Evolutionary conservation across 2,329 filamentous ascomycete genomes (phyloP).

Genomic region (Alternaria angustiovoidea): DNA sequence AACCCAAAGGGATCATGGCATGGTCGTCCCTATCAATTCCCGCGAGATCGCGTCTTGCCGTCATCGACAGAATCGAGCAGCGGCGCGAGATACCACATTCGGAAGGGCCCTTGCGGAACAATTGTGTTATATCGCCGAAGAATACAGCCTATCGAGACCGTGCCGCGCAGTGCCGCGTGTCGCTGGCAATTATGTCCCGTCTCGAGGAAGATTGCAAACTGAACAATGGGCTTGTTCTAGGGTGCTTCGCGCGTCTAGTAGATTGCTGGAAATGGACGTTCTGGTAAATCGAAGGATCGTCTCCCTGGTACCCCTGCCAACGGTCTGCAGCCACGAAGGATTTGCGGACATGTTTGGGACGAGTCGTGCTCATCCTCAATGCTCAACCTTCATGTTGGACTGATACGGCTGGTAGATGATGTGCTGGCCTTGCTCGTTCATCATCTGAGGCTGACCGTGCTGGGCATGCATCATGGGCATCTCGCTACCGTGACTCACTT

Average conservation of each 20-base stretch:
- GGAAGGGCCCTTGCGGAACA: constrained; percentile 8
- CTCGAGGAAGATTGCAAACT: constrained; percentile 1
- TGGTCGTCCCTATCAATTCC: constrained; percentile 18
- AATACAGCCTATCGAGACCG: constrained; percentile 7
- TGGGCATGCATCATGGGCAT: constrained; percentile 50
- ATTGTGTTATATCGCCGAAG: constrained; percentile 9
- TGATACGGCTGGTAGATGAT: constrained; percentile 50
- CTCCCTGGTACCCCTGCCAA: constrained; percentile 11
- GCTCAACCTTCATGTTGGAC: constrained; percentile 53
- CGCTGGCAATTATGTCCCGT: neutral
- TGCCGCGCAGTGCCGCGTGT: constrained; percentile 14
- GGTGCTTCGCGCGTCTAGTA: neutral
- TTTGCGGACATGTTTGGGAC: constrained; percentile 11
- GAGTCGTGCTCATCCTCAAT: constrained; percentile 30
- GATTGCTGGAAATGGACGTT: constrained; percentile 10
- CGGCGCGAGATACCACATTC: constrained; percentile 7
- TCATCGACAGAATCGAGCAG: constrained; percentile 6
- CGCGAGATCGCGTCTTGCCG: constrained; percentile 13
- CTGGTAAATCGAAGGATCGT: constrained; percentile 3
- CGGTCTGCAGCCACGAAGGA: constrained; percentile 16
- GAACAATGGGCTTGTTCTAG: constrained; percentile 1
- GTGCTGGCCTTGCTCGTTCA: constrained; percentile 48
- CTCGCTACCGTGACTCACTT: constrained; percentile 46
- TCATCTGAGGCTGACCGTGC: constrained; percentile 48
- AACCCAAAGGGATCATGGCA: constrained; percentile 3